These are phyloP conservation scores for Sphagnum tenellum DNA, from an alignment of 225 moss, liverwort and hornwort species.

Conservation along the genomic window DNA sequence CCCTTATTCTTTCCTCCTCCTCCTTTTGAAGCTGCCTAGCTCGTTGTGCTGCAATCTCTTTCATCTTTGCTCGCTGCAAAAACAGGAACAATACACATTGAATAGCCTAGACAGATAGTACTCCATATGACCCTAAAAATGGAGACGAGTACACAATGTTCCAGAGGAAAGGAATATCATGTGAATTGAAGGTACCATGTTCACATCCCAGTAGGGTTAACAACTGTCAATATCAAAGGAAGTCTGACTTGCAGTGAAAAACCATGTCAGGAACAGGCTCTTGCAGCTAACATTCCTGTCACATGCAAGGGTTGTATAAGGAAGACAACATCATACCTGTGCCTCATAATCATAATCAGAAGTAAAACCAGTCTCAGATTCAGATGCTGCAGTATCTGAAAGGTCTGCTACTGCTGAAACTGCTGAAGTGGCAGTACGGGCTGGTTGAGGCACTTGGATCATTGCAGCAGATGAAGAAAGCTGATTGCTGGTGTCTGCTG, in stretches of 20 bases:
- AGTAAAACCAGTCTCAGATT: slow-evolving; percentile 22
- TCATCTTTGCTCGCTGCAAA: slow-evolving; percentile 90
- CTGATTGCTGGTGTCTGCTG: slow-evolving; percentile 31
- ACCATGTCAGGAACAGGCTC: too few relatives aligned
- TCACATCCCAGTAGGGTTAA: too few relatives aligned
- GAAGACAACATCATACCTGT: slow-evolving; percentile 33
- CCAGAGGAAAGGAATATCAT: too few relatives aligned
- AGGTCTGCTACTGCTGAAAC: slow-evolving; percentile 12
- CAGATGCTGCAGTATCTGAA: slow-evolving; percentile 34
- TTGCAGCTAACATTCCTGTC: too few relatives aligned
- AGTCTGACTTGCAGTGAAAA: too few relatives aligned
- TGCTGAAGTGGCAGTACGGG: slow-evolving; percentile 1
- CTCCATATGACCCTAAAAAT: not conserved
- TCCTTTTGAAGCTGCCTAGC: slow-evolving; percentile 82
- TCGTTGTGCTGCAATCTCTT: slow-evolving; percentile 81
- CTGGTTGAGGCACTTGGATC: slow-evolving; percentile 11
- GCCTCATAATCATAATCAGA: slow-evolving; percentile 76
- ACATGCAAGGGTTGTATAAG: too few relatives aligned
- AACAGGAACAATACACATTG: not conserved
- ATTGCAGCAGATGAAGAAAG: slow-evolving; percentile 4
- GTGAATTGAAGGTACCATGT: too few relatives aligned
- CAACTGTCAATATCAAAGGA: too few relatives aligned
- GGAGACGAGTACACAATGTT: too few relatives aligned
- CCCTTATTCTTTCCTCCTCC: slow-evolving; percentile 91
- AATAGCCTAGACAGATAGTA: not conserved